A percentile compares a stretch with the other conserved stretches of the same genome.
Conservation (phyloP, 2,329 filamentous ascomycete species). For the Cytospora piceae region DNA sequence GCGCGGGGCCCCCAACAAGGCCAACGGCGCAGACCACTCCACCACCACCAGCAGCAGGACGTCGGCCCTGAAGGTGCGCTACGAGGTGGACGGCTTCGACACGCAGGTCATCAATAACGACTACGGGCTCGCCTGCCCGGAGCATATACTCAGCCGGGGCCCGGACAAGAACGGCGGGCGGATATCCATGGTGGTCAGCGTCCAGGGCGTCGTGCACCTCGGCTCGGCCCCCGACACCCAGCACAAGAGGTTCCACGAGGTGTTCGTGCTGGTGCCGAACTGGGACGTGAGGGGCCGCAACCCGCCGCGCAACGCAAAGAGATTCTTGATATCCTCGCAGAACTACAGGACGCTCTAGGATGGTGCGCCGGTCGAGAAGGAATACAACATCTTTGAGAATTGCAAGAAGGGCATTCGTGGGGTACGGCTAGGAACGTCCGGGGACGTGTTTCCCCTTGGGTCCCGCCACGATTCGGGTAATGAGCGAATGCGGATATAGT, state of each 20-base stretch:
- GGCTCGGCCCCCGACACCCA: constrained; percentile 65
- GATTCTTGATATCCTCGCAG: constrained; percentile 72
- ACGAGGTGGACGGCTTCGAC: constrained; percentile 77
- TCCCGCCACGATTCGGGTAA: constrained; percentile 11
- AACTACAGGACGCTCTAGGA: constrained; percentile 65
- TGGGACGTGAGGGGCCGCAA: constrained; percentile 61
- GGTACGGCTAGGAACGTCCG: neutral
- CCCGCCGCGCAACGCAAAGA: constrained; percentile 51
- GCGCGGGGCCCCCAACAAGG: constrained; percentile 42
- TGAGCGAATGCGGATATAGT: constrained; percentile 11
- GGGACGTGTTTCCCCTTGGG: constrained; percentile 3
- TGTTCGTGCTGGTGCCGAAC: constrained; percentile 80
- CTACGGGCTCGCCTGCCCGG: constrained; percentile 61
- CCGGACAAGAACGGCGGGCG: constrained; percentile 58
- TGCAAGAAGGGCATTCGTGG: neutral
- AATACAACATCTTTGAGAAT: neutral
- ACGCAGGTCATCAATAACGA: constrained; percentile 76
- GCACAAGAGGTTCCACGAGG: constrained; percentile 76
- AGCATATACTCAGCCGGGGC: constrained; percentile 41
- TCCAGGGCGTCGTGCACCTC: constrained; percentile 73
- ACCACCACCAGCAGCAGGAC: constrained; percentile 31
- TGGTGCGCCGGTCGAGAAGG: neutral
- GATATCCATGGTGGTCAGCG: constrained; percentile 72
- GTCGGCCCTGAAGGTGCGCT: constrained; percentile 54
- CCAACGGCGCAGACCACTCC: constrained; percentile 21